These are phyloP conservation scores for Verbascum thapsus DNA, from an alignment of 257 asterid species.

Conservation along the genomic window DNA sequence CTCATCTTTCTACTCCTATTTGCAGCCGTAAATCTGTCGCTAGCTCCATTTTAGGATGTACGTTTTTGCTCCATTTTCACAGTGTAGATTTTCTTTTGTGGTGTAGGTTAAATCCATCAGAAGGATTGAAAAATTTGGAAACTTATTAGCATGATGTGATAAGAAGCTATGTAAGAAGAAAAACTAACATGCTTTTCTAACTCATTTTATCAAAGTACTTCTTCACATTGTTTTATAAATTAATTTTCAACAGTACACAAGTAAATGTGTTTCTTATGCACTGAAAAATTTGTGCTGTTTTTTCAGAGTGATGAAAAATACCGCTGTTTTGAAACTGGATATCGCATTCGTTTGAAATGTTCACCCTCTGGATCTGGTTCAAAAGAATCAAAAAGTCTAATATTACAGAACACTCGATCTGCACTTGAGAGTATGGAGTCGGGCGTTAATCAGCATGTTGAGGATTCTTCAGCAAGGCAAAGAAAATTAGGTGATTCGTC, in stretches of 20 bases:
- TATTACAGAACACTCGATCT: slow-evolving; percentile 52
- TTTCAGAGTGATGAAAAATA: slow-evolving; percentile 74
- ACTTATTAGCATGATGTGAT: slow-evolving; percentile 7
- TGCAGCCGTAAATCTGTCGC: slow-evolving; percentile 25
- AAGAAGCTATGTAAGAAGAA: slow-evolving; percentile 11
- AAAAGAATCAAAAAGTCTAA: slow-evolving; percentile 41
- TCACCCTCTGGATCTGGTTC: slow-evolving; percentile 45
- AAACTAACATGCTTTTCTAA: not conserved
- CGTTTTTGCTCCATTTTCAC: too few species aligned
- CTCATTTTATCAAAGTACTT: not conserved
- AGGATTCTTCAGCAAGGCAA: slow-evolving; percentile 38
- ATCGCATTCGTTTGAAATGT: slow-evolving; percentile 92
- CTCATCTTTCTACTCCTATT: slow-evolving; percentile 27
- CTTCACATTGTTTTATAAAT: slow-evolving; percentile 5
- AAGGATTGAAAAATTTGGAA: slow-evolving; percentile 8
- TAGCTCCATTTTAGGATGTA: too few species aligned
- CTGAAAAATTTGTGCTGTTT: slow-evolving; percentile 28
- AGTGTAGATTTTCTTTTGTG: not conserved
- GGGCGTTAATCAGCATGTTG: slow-evolving; percentile 38
- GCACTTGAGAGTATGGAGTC: slow-evolving; percentile 47
- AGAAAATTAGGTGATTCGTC: slow-evolving; percentile 60
- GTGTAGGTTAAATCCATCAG: slow-evolving; percentile 1
- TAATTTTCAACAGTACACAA: slow-evolving; percentile 16
- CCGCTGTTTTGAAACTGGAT: slow-evolving; percentile 92
- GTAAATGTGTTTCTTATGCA: slow-evolving; percentile 7